Conservation (phyloP, 305 asterid species). For the Fraxinus greggii region DNA sequence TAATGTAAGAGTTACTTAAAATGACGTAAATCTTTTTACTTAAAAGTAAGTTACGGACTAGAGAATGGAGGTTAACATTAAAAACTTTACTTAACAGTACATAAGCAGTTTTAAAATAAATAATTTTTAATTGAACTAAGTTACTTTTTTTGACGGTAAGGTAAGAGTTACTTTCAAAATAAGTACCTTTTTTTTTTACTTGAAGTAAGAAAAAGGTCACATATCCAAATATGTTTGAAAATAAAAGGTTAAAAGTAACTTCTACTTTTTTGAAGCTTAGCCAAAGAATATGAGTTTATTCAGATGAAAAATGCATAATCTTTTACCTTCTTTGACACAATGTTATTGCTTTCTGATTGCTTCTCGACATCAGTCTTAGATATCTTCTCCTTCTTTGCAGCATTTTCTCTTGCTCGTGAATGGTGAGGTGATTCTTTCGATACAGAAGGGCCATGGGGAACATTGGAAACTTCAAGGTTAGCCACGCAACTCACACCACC, state of each 20-base stretch:
- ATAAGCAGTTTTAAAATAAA: neutral
- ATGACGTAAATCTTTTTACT: neutral
- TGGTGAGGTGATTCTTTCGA: conserved; percentile 35
- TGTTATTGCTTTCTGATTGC: conserved; percentile 43
- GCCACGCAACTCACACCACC: conserved; percentile 24
- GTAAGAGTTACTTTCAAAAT: neutral
- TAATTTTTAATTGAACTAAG: neutral
- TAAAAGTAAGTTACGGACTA: neutral
- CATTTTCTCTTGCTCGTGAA: conserved; percentile 36
- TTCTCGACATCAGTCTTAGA: conserved; percentile 38
- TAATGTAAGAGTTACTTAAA: neutral
- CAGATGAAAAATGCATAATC: neutral
- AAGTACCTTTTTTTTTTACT: neutral
- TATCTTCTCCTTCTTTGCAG: conserved; percentile 35
- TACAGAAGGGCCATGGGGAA: conserved; percentile 24
- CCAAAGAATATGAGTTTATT: neutral
- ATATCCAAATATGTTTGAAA: neutral
- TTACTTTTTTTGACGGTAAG: neutral
- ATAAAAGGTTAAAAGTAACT: neutral
- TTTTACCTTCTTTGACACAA: conserved; percentile 67
- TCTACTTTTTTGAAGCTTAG: neutral
- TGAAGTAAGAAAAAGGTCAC: neutral
- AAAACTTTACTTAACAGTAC: neutral
- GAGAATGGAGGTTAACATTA: neutral
- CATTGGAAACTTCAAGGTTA: conserved; percentile 24